Conservation (phyloP, 2,329 filamentous ascomycete genomes). For the Orbilia quercus region DNA sequence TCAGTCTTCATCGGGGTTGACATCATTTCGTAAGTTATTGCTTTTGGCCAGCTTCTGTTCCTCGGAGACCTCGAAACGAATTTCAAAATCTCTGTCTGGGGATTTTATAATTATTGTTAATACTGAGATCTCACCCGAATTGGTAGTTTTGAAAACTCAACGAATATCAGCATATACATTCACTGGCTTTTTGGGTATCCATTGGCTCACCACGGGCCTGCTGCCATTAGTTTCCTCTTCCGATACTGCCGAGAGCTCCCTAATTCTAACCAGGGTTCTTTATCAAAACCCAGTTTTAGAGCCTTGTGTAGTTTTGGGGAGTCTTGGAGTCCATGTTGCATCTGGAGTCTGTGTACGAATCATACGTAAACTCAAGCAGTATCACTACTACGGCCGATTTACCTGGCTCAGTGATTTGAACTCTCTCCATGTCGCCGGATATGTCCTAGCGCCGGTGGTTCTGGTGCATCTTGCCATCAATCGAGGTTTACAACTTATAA, state of each 20-base stretch:
- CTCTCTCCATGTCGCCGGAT: conserved; percentile 74
- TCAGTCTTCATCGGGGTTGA: conserved; percentile 12
- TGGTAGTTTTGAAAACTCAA: conserved; percentile 78
- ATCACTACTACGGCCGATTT: conserved; percentile 77
- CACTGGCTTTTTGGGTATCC: conserved; percentile 78
- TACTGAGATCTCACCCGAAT: neutral
- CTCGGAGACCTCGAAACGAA: neutral
- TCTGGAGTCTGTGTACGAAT: conserved; percentile 82
- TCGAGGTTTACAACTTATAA: conserved; percentile 76
- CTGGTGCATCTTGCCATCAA: conserved; percentile 80
- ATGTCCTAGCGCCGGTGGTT: conserved; percentile 74
- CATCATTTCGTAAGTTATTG: conserved; percentile 54
- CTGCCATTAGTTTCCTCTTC: conserved; percentile 82
- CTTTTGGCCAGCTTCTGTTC: neutral
- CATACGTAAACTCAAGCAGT: conserved; percentile 76
- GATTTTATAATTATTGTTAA: too few species aligned
- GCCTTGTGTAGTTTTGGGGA: conserved; percentile 79
- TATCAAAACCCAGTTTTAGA: conserved; percentile 85
- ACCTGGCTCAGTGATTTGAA: conserved; percentile 71
- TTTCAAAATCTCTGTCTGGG: neutral
- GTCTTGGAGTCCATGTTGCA: conserved; percentile 78
- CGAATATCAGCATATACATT: conserved; percentile 90
- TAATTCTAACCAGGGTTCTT: conserved; percentile 89
- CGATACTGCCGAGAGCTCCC: conserved; percentile 80
- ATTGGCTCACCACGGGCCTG: conserved; percentile 83